Evolutionary conservation across 2,329 filamentous ascomycete genomes (phyloP).

Genomic region (Verticillium nubilum): DNA sequence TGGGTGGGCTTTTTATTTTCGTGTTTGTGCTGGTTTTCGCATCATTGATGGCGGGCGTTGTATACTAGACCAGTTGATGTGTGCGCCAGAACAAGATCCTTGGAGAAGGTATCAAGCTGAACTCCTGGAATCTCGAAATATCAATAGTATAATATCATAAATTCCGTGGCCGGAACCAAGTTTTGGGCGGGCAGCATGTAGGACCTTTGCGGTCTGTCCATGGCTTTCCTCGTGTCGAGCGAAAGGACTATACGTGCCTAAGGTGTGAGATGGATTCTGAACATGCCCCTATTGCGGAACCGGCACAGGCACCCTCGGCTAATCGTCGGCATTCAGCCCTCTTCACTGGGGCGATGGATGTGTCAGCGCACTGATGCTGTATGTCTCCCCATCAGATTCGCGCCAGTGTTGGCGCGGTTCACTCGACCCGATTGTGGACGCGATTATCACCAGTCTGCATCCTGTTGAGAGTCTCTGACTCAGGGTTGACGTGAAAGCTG

Average conservation of each 20-base stretch:
- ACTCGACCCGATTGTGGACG: neutral
- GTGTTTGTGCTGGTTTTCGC: neutral
- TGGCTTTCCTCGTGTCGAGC: too few relatives aligned
- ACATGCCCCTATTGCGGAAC: neutral
- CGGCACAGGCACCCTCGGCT: neutral
- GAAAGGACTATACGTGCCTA: too few relatives aligned
- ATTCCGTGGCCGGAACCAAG: too few relatives aligned
- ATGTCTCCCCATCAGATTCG: neutral
- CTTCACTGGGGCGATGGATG: neutral
- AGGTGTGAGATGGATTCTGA: too few relatives aligned
- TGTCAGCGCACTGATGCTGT: neutral
- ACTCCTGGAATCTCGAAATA: too few relatives aligned
- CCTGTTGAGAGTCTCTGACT: neutral
- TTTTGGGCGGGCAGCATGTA: too few relatives aligned
- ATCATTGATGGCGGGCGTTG: neutral
- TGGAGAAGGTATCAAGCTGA: too few relatives aligned
- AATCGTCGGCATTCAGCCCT: neutral
- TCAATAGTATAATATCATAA: too few relatives aligned
- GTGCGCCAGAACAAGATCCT: too few relatives aligned
- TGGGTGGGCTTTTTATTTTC: neutral
- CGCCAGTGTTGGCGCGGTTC: neutral
- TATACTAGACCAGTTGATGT: neutral
- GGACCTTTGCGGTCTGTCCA: too few relatives aligned
- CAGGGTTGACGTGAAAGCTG: neutral
- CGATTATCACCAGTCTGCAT: neutral